Percentiles rank a stretch among this genome's conserved stretches.
phyloP scores from a whole-genome alignment of 371 early-diverging fungal species.

The Lichtheimia ornata region DNA sequence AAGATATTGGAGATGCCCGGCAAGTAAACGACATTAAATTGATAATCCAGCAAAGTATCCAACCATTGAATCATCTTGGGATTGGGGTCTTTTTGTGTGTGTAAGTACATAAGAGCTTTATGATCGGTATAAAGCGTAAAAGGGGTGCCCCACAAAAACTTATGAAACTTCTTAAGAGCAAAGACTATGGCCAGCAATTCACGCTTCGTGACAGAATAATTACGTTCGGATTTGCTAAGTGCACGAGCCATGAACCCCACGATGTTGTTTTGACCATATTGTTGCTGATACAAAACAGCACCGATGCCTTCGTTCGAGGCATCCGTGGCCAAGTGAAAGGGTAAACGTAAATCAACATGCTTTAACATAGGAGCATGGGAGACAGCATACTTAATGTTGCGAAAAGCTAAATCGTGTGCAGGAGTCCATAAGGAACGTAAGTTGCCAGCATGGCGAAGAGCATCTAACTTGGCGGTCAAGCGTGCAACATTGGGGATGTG shows the following conservation, averaged over 20 bases:
- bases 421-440: too few species aligned
- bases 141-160: conserved; percentile 28
- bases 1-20: conserved; percentile 24
- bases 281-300: conserved; percentile 18
- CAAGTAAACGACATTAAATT: conserved; percentile 22
- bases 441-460: too few species aligned
- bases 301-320: conserved; percentile 15
- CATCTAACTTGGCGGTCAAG: too few species aligned
- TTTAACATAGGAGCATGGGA: too few species aligned
- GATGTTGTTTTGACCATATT: neutral
- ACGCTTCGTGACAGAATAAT: conserved; percentile 11
- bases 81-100: conserved; percentile 22
- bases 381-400: too few species aligned
- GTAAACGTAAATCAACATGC: neutral
- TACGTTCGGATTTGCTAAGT: neutral
- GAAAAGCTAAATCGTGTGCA: too few species aligned
- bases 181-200: conserved; percentile 19
- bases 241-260: neutral
- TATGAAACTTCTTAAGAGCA: conserved; percentile 18
- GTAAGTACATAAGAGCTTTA: conserved; percentile 17
- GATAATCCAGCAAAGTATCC: conserved; percentile 22
- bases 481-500: too few species aligned
- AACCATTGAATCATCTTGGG: conserved; percentile 30
- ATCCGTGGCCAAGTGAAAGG: conserved; percentile 38
- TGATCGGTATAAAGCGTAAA: conserved; percentile 25